These are phyloP conservation scores for Sambucus nigra DNA, from an alignment of 129 eudicot species.

Conservation along the genomic window DNA sequence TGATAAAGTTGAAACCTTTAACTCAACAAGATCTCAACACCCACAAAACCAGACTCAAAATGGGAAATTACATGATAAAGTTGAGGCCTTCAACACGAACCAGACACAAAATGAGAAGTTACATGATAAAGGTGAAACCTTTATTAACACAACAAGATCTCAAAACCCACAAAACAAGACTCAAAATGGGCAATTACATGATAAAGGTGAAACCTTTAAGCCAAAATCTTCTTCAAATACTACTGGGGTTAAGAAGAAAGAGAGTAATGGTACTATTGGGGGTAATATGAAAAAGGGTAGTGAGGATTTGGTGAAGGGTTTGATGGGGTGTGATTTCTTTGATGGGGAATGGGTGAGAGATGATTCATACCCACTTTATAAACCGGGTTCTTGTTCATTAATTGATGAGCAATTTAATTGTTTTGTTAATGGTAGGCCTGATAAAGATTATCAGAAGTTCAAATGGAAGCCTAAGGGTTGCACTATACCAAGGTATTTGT, in stretches of 20 bases:
- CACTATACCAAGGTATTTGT: conserved; percentile 55
- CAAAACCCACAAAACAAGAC: not conserved
- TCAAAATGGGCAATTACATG: not conserved
- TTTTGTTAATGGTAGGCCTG: conserved; percentile 57
- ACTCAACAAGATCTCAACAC: conserved; percentile 7
- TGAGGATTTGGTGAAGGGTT: conserved; percentile 34
- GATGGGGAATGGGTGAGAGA: conserved; percentile 78
- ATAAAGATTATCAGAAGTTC: conserved; percentile 41
- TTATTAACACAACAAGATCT: conserved; percentile 11
- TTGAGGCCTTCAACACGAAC: conserved; percentile 11
- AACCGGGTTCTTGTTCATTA: conserved; percentile 63
- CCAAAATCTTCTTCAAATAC: conserved; percentile 14
- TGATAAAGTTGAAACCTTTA: conserved; percentile 15
- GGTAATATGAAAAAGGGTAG: conserved; percentile 20
- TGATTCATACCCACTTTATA: conserved; percentile 60
- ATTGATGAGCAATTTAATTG: conserved; percentile 69
- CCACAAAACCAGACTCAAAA: not conserved
- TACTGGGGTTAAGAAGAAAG: conserved; percentile 29
- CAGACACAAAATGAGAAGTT: conserved; percentile 16
- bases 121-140: too few relatives aligned
- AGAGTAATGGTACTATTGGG: conserved; percentile 12
- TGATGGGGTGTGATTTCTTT: conserved; percentile 54
- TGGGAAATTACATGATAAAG: not conserved
- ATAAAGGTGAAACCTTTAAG: conserved; percentile 8
- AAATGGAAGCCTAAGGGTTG: conserved; percentile 70